A percentile compares a stretch with the other conserved stretches of the same genome.
These are phyloP conservation scores for Sordaria brevicollis DNA, from an alignment of 495 filamentous ascomycete species.

Conservation along the genomic window DNA sequence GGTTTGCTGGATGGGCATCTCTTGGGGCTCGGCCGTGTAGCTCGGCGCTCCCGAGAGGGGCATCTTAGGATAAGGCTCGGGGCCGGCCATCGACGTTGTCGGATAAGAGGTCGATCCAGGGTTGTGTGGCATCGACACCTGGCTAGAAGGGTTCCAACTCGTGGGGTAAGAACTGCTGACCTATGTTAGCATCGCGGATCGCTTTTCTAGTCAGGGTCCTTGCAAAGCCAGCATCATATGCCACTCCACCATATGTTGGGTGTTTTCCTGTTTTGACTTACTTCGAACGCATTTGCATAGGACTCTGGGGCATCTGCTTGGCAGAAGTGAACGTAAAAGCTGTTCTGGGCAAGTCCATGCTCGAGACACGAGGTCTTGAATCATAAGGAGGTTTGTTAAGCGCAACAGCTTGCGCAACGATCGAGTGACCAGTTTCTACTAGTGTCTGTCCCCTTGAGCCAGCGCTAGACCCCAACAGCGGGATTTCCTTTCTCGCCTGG, in stretches of 20 bases:
- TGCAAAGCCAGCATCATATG: neutral
- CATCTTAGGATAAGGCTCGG: constrained; percentile 37
- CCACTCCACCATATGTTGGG: neutral
- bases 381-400: constrained; percentile 40
- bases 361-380: constrained; percentile 31
- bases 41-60: constrained; percentile 30
- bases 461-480: constrained; percentile 58
- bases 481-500: constrained; percentile 65
- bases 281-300: constrained; percentile 43
- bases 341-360: constrained; percentile 38
- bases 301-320: constrained; percentile 39
- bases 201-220: neutral
- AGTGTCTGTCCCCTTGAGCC: constrained; percentile 51
- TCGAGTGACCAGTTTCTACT: constrained; percentile 36
- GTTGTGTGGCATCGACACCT: constrained; percentile 30
- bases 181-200: constrained; percentile 6
- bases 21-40: constrained; percentile 38
- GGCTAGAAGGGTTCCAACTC: constrained; percentile 28
- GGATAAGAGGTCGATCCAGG: constrained; percentile 30
- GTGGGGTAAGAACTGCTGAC: constrained; percentile 21
- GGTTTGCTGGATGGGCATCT: constrained; percentile 36
- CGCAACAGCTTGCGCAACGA: constrained; percentile 35
- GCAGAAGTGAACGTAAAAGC: constrained; percentile 44
- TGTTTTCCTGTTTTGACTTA: constrained; percentile 24
- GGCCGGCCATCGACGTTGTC: constrained; percentile 24